phyloP scores from a whole-genome alignment of 1,284 basidiomycete species.

The Boletellus dicymbophilus region DNA sequence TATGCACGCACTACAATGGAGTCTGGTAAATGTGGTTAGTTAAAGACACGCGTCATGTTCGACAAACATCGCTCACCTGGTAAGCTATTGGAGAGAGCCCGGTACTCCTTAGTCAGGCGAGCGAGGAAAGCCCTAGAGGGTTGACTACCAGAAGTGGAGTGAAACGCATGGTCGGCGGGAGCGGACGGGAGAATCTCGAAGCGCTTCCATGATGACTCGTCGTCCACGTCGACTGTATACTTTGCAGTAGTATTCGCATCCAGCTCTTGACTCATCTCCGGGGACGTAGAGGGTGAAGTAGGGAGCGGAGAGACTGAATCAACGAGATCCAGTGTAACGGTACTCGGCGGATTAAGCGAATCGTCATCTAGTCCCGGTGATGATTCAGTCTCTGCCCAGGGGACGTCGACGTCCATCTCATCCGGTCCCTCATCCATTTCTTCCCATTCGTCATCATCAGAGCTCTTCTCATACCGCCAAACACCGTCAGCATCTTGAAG shows the following conservation, averaged over 20 bases:
- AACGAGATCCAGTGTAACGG: conserved; percentile 18
- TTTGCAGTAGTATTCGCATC: conserved; percentile 30
- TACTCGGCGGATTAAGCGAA: conserved; percentile 16
- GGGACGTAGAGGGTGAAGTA: conserved; percentile 32
- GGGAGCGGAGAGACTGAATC: conserved; percentile 29
- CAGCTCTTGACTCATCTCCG: conserved; percentile 34
- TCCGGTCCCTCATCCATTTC: conserved; percentile 32
- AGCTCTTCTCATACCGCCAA: conserved; percentile 45
- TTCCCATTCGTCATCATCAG: conserved; percentile 41
- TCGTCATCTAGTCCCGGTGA: conserved; percentile 19
- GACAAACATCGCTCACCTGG: conserved; percentile 59
- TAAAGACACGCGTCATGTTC: background rate
- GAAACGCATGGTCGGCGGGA: conserved; percentile 82
- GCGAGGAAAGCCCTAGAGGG: conserved; percentile 74
- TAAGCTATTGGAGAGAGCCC: conserved; percentile 74
- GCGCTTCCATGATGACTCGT: conserved; percentile 61
- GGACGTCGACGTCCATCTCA: conserved; percentile 28
- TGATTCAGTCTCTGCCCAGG: conserved; percentile 29
- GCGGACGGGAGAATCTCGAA: conserved; percentile 78
- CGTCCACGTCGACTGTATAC: conserved; percentile 22
- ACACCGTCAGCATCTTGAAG: conserved; percentile 51
- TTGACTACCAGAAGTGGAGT: conserved; percentile 56
- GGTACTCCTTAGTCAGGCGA: conserved; percentile 83
- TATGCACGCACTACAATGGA: conserved; percentile 73
- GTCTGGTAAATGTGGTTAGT: conserved; percentile 40